Conservation (phyloP, 352 stramenopile species). For the Stramenopiles sp. region DNA sequence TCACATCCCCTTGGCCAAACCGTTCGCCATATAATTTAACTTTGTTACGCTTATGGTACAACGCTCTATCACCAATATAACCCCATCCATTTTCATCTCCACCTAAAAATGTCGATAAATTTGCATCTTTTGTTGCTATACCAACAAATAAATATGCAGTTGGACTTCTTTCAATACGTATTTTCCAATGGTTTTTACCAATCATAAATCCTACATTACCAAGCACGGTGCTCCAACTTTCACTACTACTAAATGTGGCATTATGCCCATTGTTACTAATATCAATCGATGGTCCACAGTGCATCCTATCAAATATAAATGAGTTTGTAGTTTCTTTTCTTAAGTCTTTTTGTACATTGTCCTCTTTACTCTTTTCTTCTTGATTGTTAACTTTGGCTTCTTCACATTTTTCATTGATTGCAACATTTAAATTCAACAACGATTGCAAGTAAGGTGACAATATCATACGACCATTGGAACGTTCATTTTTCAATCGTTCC, state of each 20-base stretch:
- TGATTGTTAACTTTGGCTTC: neutral
- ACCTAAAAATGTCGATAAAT: slow-evolving; percentile 84
- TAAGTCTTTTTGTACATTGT: neutral
- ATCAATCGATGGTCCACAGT: slow-evolving; percentile 17
- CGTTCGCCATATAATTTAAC: slow-evolving; percentile 55
- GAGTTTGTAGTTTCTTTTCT: neutral
- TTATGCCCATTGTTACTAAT: slow-evolving; percentile 38
- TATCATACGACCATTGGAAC: neutral
- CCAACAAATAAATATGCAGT: slow-evolving; percentile 91
- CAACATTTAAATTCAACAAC: neutral
- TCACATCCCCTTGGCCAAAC: slow-evolving; percentile 57
- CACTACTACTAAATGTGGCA: slow-evolving; percentile 44
- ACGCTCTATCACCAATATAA: slow-evolving; percentile 90
- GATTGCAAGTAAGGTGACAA: neutral
- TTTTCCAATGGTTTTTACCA: slow-evolving; percentile 48
- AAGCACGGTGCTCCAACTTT: slow-evolving; percentile 65
- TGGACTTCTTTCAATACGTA: slow-evolving; percentile 78
- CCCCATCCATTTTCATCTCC: slow-evolving; percentile 91
- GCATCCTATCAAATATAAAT: slow-evolving; percentile 9
- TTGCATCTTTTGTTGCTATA: slow-evolving; percentile 65
- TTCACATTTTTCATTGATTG: neutral
- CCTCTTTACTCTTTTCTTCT: neutral
- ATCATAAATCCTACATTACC: slow-evolving; percentile 38
- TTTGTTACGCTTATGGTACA: slow-evolving; percentile 92
- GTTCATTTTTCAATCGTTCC: neutral